Evolutionary conservation across 2,329 filamentous ascomycete genomes (phyloP).

Genomic region (Curvularia hawaiiensis): DNA sequence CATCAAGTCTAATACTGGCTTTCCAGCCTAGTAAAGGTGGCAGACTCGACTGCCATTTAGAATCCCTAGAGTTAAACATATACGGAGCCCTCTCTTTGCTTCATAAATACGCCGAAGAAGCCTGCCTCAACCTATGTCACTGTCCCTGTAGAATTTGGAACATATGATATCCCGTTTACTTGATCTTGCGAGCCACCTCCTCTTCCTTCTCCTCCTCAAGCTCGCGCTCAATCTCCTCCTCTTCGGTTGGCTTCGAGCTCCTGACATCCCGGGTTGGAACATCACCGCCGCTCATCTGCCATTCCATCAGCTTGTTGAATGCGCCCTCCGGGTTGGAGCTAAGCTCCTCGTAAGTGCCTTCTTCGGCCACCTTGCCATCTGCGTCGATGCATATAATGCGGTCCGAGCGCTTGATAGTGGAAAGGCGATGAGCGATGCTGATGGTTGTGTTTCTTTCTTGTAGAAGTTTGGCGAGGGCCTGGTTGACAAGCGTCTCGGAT

Average conservation of each 20-base stretch:
- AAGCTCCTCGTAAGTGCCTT: constrained; percentile 80
- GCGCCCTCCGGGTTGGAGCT: constrained; percentile 76
- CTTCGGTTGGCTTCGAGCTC: constrained; percentile 50
- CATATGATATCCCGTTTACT: constrained; percentile 11
- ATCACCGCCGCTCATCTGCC: constrained; percentile 92
- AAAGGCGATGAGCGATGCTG: constrained; percentile 93
- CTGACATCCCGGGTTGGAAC: constrained; percentile 25
- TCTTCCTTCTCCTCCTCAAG: constrained; percentile 47
- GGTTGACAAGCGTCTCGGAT: constrained; percentile 94
- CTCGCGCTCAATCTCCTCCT: constrained; percentile 57
- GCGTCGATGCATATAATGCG: constrained; percentile 88
- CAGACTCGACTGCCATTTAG: background rate
- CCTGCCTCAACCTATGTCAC: background rate
- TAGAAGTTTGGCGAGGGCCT: constrained; percentile 80
- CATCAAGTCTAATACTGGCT: background rate
- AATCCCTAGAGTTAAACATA: background rate
- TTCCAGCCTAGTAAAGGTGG: background rate
- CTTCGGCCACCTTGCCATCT: constrained; percentile 89
- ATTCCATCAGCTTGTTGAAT: constrained; percentile 97
- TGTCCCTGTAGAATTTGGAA: background rate
- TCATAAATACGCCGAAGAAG: background rate
- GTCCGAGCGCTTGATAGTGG: constrained; percentile 95
- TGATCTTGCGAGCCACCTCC: constrained; percentile 31
- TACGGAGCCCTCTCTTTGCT: background rate
- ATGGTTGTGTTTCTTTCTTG: constrained; percentile 93